Base-by-base conservation (phyloP, 768 basidiomycete genomes). In the Cantharellus anzutake region DNA sequence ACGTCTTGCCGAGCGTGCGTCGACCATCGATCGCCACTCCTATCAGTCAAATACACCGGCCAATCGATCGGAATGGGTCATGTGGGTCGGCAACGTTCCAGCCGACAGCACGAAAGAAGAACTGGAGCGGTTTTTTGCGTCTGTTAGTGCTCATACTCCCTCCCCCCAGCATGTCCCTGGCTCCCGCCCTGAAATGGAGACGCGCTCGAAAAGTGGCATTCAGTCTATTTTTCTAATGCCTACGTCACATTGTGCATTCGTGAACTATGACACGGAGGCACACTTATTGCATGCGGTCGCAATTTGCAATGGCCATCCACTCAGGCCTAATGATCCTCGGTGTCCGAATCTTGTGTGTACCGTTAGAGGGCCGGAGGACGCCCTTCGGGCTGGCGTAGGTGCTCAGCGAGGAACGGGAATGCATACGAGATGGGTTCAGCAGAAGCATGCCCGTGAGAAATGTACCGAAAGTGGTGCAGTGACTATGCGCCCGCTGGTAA, bases 61-160 rank as follows among this genome's bases (percentile, higher is more conserved):
- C 5, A 76, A 85, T 58, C 79, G 88, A 11, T 88, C 87, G 4
- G 87, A 89, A 61, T 93, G 86, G 87, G 91, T 91, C 1, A 89
- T 92, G 87, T 96, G 93, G 93, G 83, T 82, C 7, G 93, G 93
- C 5, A 97, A 97, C 67, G 84, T 96, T 2, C 87, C 88, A 2
- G 76, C 77, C 3, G 87, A 92, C 65, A 81, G 88, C 14, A 80
- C 80, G 2, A 79, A 89, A 61, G 83, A 89, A 64, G 92, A 96
- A 66, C 73, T 96, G 3, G 86, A 83, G 84, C 73, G 74, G 4
- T 93, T 92, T 69, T 92, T 97, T 72, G 82, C 77, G 63, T 55
- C 52, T 37, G 35, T 55, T 37, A 11, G 38, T 7, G 11, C 20
- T 48, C 20, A 7, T 7, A 7, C 44, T 48, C 20, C 44, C 7